Evolutionary conservation across 2,329 filamentous ascomycete species (phyloP), one percentile per base, ranked within the genome.

Genomic region (Keithomyces neogunnii): DNA sequence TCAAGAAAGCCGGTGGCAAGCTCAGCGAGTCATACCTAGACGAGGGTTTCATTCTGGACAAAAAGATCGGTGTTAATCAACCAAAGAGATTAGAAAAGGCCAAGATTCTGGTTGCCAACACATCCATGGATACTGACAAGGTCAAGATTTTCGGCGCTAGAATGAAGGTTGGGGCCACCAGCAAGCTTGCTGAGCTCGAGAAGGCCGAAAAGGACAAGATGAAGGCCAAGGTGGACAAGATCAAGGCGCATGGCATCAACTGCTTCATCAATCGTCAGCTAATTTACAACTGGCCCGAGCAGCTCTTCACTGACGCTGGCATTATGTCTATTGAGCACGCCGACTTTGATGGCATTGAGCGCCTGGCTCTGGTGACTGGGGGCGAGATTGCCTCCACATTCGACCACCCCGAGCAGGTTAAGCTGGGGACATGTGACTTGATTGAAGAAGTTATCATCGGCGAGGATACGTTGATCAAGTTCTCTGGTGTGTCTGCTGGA

Each of bases 281-380:
- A 57, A 99, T 99, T 74, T 99, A 99, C 80, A 99, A 99, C 79
- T 99, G 93, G 93, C 93, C 93, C 5, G 93, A 99, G 73, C 93
- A 99, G 73, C 85, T 99, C 45, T 99, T 99, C 66, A 90, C 92
- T 36, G 93, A 99, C 69, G 92, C 91, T 6, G 93, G 93, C 56
- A 97, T 99, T 71, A 88, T 95, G 78, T 96, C 90, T 31, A 99
- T 99, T 61, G 93, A 99, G 75, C 93, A 99, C 69, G 93, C 93
- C 59, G 93, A 99, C 73, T 99, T 99, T 65, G 93, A 99, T 66
- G 93, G 93, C 57, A 95, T 99, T 59, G 93, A 99, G 77, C 83
- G 93, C 43, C 73, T 99, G 61, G 92, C 93, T 8, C 78, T 99
- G 48, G 93, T 99, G 44, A 99, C 93, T 5, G 93, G 93, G 56